Evolutionary conservation across 495 filamentous ascomycete species (phyloP), one percentile per base, ranked within the genome.

Genomic region (Podospora conica): DNA sequence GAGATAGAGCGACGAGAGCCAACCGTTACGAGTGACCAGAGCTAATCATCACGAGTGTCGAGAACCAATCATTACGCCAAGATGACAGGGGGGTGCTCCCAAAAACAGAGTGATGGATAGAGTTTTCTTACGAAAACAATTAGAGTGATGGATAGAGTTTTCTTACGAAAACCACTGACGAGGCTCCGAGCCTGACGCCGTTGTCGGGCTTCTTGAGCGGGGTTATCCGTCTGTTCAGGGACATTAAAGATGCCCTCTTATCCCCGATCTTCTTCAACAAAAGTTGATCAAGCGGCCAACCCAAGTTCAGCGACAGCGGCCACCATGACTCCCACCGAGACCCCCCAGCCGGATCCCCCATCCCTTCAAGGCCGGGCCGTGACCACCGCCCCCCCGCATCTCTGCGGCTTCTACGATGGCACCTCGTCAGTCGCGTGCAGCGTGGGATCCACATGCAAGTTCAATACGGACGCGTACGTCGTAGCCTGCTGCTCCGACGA

Each of bases 381-480:
- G 15, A 27, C 53, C 9, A 25, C 59, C 15, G 65, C 12, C 5
- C 20, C 22, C 25, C 65, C 53, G 12, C 53, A 63, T 3, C 65
- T 66, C 28, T 66, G 65, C 23, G 65, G 65, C 21, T 66, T 58
- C 22, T 2, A 22, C 21, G 54, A 63, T 4, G 20, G 54, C 10
- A 66, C 65, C 11, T 58, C 23, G 27, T 20, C 60, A 7, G n/a
- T 48, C 53, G 29, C 21, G 9, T 66, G 65, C 23, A 9, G 9
- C 15, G 9, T 29, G 3, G 54, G 65, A 10, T 11, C 20, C 3
- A 58, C 60, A 3, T 66, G 65, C 65, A 66, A 66, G 28, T 63
- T 66, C 60, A 66, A 66, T 60, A 63, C 60, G 27, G 60, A 66
- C 61, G 1, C 12, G 9, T 57, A 63, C 22, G 65, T 23, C 48